A percentile compares a stretch with the other conserved stretches of the same genome.
phyloP scores from a whole-genome alignment of 345 rosid genomes.

The Turritis glabra region DNA sequence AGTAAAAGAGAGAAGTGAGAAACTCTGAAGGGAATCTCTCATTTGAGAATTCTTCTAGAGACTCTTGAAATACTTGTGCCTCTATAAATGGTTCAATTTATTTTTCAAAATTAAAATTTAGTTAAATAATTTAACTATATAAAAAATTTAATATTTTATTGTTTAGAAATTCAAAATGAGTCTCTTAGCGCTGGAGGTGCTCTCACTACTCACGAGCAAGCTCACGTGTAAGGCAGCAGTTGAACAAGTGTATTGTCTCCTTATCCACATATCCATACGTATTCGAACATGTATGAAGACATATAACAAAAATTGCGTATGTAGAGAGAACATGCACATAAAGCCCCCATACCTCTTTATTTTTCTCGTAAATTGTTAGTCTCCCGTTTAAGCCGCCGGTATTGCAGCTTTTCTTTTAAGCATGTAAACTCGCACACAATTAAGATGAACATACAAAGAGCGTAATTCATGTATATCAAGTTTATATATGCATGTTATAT shows the following conservation, averaged over 20 bases:
- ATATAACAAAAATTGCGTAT: conserved; percentile 8
- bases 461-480: background rate
- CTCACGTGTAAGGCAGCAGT: conserved; percentile 32
- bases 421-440: background rate
- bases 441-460: background rate
- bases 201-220: conserved; percentile 12
- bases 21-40: too few relatives aligned
- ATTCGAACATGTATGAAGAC: background rate
- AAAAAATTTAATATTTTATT: too few relatives aligned
- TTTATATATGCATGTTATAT: background rate
- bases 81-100: too few relatives aligned
- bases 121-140: too few relatives aligned
- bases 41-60: too few relatives aligned
- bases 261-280: conserved; percentile 23
- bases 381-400: conserved; percentile 34
- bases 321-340: conserved; percentile 35
- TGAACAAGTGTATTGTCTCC: conserved; percentile 29
- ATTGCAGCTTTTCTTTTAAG: conserved; percentile 24
- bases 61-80: too few relatives aligned
- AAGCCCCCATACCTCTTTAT: conserved; percentile 33
- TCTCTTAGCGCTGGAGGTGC: too few relatives aligned
- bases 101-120: too few relatives aligned
- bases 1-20: too few relatives aligned
- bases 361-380: conserved; percentile 36
- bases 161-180: too few relatives aligned